A percentile compares a stretch with the other conserved stretches of the same genome.
These are phyloP conservation scores for Vishniacozyma victoriae DNA, from an alignment of 768 basidiomycete genomes.

Conservation along the genomic window DNA sequence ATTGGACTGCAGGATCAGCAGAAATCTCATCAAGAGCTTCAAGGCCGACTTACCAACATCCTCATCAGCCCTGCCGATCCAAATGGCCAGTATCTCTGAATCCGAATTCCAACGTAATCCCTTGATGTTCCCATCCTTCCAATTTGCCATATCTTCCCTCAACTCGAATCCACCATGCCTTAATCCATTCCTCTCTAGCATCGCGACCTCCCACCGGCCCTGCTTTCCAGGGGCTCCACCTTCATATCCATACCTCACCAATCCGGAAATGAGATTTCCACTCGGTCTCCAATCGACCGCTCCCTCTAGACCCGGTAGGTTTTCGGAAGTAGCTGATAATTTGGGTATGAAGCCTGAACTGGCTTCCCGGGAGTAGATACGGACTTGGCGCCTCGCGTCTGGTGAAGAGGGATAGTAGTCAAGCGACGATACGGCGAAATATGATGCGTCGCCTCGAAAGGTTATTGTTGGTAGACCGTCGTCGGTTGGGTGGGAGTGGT, in stretches of 20 bases:
- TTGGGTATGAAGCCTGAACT: constrained; percentile 49
- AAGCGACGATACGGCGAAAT: constrained; percentile 75
- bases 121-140: constrained; percentile 53
- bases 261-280: constrained; percentile 74
- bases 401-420: constrained; percentile 49
- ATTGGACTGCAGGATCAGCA: constrained; percentile 59
- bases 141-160: constrained; percentile 44
- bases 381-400: constrained; percentile 54
- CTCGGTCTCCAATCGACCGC: constrained; percentile 76
- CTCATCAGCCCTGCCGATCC: constrained; percentile 63
- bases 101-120: constrained; percentile 83
- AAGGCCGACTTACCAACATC: constrained; percentile 61
- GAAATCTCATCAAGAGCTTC: neutral
- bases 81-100: constrained; percentile 75
- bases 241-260: constrained; percentile 70
- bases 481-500: constrained; percentile 57
- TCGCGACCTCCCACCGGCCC: constrained; percentile 73
- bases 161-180: constrained; percentile 82
- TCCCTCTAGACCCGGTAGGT: constrained; percentile 75
- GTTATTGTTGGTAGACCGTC: constrained; percentile 66
- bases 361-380: constrained; percentile 66
- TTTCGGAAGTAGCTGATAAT: constrained; percentile 79
- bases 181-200: constrained; percentile 92
- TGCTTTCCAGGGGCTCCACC: constrained; percentile 58
- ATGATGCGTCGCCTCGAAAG: constrained; percentile 90